Base-by-base conservation (phyloP, 192 early-diverging fungal genomes). In the Oehlia diaphana region DNA sequence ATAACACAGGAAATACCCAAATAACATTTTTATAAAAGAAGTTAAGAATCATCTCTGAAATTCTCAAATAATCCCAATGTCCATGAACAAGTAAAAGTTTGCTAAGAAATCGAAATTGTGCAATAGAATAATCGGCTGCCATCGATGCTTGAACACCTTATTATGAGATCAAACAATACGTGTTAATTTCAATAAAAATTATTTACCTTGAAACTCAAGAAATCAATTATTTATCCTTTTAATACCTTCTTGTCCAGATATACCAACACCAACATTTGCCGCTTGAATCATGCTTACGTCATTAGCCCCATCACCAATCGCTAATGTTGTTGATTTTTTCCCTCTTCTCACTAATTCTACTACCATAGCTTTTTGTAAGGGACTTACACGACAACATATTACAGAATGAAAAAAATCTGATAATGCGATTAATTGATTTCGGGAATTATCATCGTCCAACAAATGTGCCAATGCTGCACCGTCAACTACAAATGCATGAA, bases 201-300 rank as follows among this genome's bases (percentile, higher is more conserved):
- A 21, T 35, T 8, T n/a, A 87, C 84, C 10, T 91, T 72, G 12
- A 0, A 39, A 23, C 19, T 23, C 14, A 33, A 0, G 6, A 31
- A 58, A 62, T 50, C 26, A 58, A 14, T 50, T 58, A 6, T 6
- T 8, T 42, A 7, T 42, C 39, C 39, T 42, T 42, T 42, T 42
- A 91, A 92, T 76, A 61, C 93, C 93, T 81, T 97, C 88, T 83
- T 95, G 85, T 78, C 95, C 95, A 12, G 91, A 85, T 78, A 93
- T 93, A 28, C 92, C 92, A 33, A 92, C 90, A 44, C 93, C 91
- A 74, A 98, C 89, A 86, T 98, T 93, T 33, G 97, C 97, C 3
- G 93, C 95, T 84, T 98, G 97, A 82, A 98, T 98, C 97, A 98
- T 98, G 64, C 90, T 92, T 8, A 98, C 96, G 82, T 98, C 97